Evolutionary conservation across 805 yeast species (phyloP).

Genomic region (Saturnispora silvae): DNA sequence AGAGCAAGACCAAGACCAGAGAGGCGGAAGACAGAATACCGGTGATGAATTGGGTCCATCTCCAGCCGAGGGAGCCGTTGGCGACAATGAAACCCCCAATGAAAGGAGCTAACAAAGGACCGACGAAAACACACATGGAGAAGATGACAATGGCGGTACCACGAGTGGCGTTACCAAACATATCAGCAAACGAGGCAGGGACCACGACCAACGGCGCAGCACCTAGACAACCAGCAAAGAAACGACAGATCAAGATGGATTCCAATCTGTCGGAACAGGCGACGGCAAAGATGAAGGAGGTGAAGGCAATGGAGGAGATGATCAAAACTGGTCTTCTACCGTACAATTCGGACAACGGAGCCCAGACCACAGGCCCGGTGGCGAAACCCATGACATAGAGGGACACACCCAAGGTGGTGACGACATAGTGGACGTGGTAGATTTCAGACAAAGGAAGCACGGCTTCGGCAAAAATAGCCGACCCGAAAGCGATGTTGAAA

Average conservation of each 20-base stretch:
- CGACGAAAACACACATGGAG: constrained; percentile 61
- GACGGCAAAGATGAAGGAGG: constrained; percentile 55
- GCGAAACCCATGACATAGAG: constrained; percentile 90
- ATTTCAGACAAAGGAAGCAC: constrained; percentile 35
- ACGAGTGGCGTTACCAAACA: constrained; percentile 54
- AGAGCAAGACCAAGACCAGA: constrained; percentile 29
- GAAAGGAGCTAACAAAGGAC: constrained; percentile 79
- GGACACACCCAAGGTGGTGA: constrained; percentile 67
- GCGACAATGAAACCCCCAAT: constrained; percentile 58
- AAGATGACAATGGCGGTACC: constrained; percentile 71
- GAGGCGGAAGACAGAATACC: constrained; percentile 46
- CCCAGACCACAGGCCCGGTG: constrained; percentile 85
- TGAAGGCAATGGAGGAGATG: constrained; percentile 44
- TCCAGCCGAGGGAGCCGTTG: constrained; percentile 56
- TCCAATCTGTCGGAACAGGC: constrained; percentile 76
- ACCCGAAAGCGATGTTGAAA: constrained; percentile 54
- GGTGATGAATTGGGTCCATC: constrained; percentile 69
- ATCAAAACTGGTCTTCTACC: constrained; percentile 60
- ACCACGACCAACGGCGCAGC: constrained; percentile 80
- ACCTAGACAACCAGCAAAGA: constrained; percentile 72
- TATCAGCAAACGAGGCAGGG: constrained; percentile 80
- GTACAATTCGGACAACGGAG: constrained; percentile 71
- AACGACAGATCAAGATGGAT: constrained; percentile 66
- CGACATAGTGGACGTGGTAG: constrained; percentile 54
- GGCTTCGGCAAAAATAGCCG: constrained; percentile 71